A percentile compares a stretch with the other conserved stretches of the same genome.
Conservation (phyloP, 805 yeast genomes). For the Wickerhamomyces subpelliculosus region DNA sequence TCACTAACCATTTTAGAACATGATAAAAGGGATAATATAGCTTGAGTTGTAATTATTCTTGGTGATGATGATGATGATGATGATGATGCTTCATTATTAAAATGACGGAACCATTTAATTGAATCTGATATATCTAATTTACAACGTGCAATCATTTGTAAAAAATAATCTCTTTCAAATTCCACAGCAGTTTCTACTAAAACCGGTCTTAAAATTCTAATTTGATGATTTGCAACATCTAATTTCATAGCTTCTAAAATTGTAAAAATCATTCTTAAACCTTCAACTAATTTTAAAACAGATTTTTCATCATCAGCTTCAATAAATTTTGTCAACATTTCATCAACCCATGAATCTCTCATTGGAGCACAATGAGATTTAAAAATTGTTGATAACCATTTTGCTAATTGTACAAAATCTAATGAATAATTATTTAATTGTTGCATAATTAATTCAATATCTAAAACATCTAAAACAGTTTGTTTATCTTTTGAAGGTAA, state of each 20-base stretch:
- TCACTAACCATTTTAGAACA: constrained; percentile 77
- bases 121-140: constrained; percentile 22
- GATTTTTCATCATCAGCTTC: constrained; percentile 29
- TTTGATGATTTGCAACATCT: constrained; percentile 93
- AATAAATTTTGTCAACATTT: constrained; percentile 47
- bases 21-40: constrained; percentile 59
- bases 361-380: constrained; percentile 93
- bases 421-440: constrained; percentile 66
- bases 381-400: constrained; percentile 71
- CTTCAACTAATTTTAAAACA: constrained; percentile 54
- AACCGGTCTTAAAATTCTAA: constrained; percentile 76
- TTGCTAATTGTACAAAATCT: constrained; percentile 62
- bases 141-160: constrained; percentile 53
- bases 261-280: constrained; percentile 69
- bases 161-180: constrained; percentile 78
- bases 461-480: constrained; percentile 64
- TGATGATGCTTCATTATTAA: constrained; percentile 14
- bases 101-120: constrained; percentile 21
- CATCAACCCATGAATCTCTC: constrained; percentile 86
- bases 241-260: constrained; percentile 91
- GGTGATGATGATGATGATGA: constrained; percentile 33
- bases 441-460: constrained; percentile 68
- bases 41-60: constrained; percentile 13
- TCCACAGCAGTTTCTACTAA: constrained; percentile 81
- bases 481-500: constrained; percentile 72